Evolutionary conservation across 2,329 filamentous ascomycete species (phyloP).

Genomic region (Microdochium bolleyi): DNA sequence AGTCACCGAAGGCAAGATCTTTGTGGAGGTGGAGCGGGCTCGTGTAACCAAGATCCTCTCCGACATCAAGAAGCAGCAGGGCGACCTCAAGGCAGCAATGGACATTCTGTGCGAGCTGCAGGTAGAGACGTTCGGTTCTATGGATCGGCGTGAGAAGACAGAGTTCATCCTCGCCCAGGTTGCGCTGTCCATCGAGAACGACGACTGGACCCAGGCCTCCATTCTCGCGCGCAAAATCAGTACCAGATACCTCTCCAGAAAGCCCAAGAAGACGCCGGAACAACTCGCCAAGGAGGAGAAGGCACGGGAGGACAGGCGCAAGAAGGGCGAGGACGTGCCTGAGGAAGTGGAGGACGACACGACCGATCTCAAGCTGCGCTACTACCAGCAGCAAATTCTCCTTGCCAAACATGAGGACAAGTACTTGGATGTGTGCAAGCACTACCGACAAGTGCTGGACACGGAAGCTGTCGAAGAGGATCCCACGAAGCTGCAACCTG

Average conservation of each 20-base stretch:
- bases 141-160: conserved; percentile 95
- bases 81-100: conserved; percentile 80
- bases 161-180: conserved; percentile 98
- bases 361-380: conserved; percentile 89
- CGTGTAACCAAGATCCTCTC: conserved; percentile 92
- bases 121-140: conserved; percentile 97
- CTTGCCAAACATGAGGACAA: conserved; percentile 95
- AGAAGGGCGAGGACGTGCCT: conserved; percentile 69
- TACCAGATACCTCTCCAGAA: conserved; percentile 83
- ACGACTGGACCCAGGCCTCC: conserved; percentile 91
- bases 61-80: conserved; percentile 94
- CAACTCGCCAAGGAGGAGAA: conserved; percentile 87
- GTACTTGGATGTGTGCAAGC: conserved; percentile 95
- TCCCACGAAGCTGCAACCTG: conserved; percentile 73
- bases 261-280: conserved; percentile 83
- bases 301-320: conserved; percentile 78
- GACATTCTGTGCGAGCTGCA: conserved; percentile 96
- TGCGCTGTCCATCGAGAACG: conserved; percentile 85
- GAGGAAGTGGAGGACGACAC: conserved; percentile 79
- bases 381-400: conserved; percentile 95
- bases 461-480: conserved; percentile 94
- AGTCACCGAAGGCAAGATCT: conserved; percentile 99
- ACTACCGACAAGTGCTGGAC: conserved; percentile 94
- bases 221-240: conserved; percentile 96
- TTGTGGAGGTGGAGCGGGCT: conserved; percentile 96